Conservation (phyloP, 371 early-diverging fungal species). For the Mortierella sp. region DNA sequence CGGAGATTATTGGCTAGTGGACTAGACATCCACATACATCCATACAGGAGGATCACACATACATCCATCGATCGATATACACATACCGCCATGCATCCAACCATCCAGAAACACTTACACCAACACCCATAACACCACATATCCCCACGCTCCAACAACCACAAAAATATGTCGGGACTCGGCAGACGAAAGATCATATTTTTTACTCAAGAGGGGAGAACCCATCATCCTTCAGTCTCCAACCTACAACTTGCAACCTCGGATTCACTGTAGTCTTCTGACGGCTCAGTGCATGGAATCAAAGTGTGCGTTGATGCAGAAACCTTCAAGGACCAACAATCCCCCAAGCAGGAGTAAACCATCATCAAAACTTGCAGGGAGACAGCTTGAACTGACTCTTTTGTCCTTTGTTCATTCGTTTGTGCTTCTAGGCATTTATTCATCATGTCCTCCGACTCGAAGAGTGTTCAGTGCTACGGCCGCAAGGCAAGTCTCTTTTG, state of each 20-base stretch:
- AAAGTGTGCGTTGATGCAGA: not conserved
- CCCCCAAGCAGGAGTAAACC: not conserved
- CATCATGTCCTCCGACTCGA: constrained; percentile 58
- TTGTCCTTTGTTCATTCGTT: not conserved
- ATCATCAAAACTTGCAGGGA: not conserved
- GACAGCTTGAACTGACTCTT: constrained; percentile 13
- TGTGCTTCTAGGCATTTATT: constrained; percentile 40
- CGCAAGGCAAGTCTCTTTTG: constrained; percentile 53
- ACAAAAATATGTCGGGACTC: constrained; percentile 2
- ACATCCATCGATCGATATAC: constrained; percentile 24
- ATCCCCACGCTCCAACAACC: not conserved
- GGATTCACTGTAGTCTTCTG: not conserved
- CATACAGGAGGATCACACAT: constrained; percentile 1
- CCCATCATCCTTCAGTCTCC: not conserved
- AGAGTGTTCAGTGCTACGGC: constrained; percentile 59
- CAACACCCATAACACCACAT: not conserved
- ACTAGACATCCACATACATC: constrained; percentile 4
- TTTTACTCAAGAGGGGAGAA: not conserved
- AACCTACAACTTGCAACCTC: not conserved
- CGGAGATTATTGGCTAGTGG: constrained; percentile 10
- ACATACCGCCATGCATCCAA: not conserved
- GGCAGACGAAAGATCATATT: not conserved
- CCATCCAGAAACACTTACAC: not conserved
- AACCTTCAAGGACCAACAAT: not conserved
- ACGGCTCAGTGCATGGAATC: not conserved